phyloP scores from a whole-genome alignment of 2,329 filamentous ascomycete genomes.

The Domatiomyces globalis region DNA sequence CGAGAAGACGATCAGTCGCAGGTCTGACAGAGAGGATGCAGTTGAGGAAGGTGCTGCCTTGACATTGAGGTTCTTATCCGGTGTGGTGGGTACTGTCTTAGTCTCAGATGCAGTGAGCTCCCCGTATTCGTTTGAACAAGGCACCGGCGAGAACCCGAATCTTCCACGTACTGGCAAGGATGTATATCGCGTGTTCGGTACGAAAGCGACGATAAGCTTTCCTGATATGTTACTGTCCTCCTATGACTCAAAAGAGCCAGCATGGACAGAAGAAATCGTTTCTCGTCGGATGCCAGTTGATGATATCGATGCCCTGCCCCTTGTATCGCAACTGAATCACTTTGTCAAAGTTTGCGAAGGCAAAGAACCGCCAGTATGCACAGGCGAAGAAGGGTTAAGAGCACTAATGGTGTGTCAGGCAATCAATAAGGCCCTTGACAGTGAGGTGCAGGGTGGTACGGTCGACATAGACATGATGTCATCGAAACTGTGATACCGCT shows the following conservation, averaged over 20 bases:
- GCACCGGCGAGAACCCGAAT: constrained; percentile 11
- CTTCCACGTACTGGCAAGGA: constrained; percentile 6
- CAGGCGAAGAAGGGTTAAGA: constrained; percentile 4
- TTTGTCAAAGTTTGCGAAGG: constrained; percentile 6
- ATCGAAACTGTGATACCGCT: not conserved
- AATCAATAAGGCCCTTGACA: constrained; percentile 2
- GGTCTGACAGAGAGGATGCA: constrained; percentile 2
- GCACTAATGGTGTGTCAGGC: constrained; percentile 8
- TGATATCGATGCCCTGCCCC: constrained; percentile 1
- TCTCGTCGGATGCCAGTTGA: not conserved
- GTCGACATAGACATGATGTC: constrained; percentile 1
- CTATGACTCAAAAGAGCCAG: not conserved
- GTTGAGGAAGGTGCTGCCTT: constrained; percentile 7
- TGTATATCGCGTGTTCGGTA: constrained; percentile 8
- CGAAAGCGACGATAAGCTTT: constrained; percentile 5
- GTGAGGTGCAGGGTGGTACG: not conserved
- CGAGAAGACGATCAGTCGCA: not conserved
- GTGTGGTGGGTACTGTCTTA: constrained; percentile 10
- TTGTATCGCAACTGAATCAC: constrained; percentile 6
- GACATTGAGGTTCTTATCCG: constrained; percentile 6
- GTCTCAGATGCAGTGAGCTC: constrained; percentile 6
- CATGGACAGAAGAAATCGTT: constrained; percentile 2
- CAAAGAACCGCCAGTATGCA: constrained; percentile 6
- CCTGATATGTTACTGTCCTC: constrained; percentile 5
- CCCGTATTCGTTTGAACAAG: constrained; percentile 6